Evolutionary conservation across 352 stramenopile genomes (phyloP), one percentile per base, ranked within the genome.

Genomic region (Pythium folliculosum): DNA sequence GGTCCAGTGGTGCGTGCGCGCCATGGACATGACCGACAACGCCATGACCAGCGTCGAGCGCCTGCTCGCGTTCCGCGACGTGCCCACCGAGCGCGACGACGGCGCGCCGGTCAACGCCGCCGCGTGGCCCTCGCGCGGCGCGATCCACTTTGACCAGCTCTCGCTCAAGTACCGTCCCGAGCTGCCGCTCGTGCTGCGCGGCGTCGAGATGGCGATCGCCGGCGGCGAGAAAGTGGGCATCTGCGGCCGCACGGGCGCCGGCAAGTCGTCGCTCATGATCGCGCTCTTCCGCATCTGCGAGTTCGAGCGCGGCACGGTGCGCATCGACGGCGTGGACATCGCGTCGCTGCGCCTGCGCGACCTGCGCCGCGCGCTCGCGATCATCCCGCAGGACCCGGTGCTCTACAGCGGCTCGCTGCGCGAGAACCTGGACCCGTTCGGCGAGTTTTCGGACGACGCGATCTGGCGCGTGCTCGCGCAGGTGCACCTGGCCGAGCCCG

Each of bases 371-470:
- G 70, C 78, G 1, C 83, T 98, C 25, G 81, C 92, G 21, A 92
- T 98, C 51, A 98, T 91, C 22, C 84, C 85, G 0, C 94, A 98
- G 72, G 91, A 98, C 65, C 93, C 95, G 27, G 86, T 98, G 19
- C 71, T 98, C 27, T 98, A 97, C 72, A 88, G 79, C 23, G 94
- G 94, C 25, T 88, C 79, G 19, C 75, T 98, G 35, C 80, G 90
- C 9, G 84, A 78, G 44, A 98, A 98, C 75, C 70, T 98, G 5
- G 92, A 98, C 69, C 94, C 94, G 17, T 97, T 96, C 65, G 65
- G 77, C 22, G 62, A 90, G 30, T 93, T 87, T 73, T 70, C 55
- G 32, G 88, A 96, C 60, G 75, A 77, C 5, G 75, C 60, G 47
- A 69, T 97, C 10, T 84, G 84, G 69, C 72, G 80, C 45, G 81